Base-by-base conservation (phyloP, 805 yeast species). In the Wickerhamomyces alni region DNA sequence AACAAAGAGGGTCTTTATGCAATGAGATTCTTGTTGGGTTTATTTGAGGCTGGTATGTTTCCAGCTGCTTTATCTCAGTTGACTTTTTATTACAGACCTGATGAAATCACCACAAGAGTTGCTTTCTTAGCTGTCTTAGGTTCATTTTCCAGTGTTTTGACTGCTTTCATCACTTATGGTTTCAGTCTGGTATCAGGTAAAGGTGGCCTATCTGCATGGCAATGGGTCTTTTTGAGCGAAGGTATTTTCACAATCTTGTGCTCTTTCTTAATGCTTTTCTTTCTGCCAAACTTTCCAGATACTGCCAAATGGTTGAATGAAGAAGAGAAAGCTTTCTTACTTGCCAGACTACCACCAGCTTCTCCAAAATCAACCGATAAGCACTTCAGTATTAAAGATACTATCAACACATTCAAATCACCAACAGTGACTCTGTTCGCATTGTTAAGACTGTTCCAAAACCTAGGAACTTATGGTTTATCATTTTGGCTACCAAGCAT, bases 331-430 rank as follows among this genome's bases (percentile, higher is more conserved):
- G 48, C 62, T 30, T 74, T 76, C 12, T 70, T 73, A 38, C 50
- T 75, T 17, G 69, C 68, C 41, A 69, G 68, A 46, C 65, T 76
- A 24, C 63, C 72, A 41, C 55, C 55, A 8, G 69, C 72, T 44
- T 74, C 73, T 43, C 72, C 77, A 15, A 81, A 81, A 27, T 62
- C 74, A 11, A 74, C 69, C 39, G 72, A 70, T 37, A 68, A 62
- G 42, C 65, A 59, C 21, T 67, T 74, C 52, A 72, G 72, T 43
- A 45, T 40, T 42, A 46, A 55, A n/a, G 80, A 75, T 41, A 46
- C 74, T 11, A 54, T 55, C 33, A 81, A 75, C 53, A 59, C 74
- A 28, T 57, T 72, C 17, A 52, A 65, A 25, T 43, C 39, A 32
- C 41, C 43, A 8, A 55, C 54, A 12, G 80, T 75, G 48, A 62